These are phyloP conservation scores for Ephemerocybe angulata DNA, from an alignment of 768 basidiomycete species.

Conservation along the genomic window DNA sequence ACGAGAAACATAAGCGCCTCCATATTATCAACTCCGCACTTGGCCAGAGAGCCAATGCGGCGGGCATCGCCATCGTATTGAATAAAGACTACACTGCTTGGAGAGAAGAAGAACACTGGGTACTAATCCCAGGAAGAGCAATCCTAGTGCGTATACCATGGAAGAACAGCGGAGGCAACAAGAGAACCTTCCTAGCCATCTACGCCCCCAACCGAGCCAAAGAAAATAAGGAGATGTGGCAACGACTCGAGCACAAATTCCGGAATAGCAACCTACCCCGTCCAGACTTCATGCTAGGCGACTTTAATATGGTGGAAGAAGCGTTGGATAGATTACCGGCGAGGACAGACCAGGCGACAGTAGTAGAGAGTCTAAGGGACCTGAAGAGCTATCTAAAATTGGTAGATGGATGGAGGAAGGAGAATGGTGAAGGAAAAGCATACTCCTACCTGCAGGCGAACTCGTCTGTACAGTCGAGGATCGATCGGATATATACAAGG, in stretches of 20 bases:
- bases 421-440: constrained; percentile 13
- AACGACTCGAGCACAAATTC: constrained; percentile 7
- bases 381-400: constrained; percentile 20
- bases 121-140: constrained; percentile 28
- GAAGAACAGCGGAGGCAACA: constrained; percentile 11
- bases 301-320: constrained; percentile 42
- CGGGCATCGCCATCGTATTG: constrained; percentile 31
- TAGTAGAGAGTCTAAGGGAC: constrained; percentile 12
- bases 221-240: constrained; percentile 28
- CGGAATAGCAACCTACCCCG: constrained; percentile 1
- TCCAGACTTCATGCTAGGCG: constrained; percentile 35
- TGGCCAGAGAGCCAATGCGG: constrained; percentile 14
- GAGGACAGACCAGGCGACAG: neutral
- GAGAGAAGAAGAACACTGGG: neutral
- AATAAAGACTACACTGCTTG: constrained; percentile 24
- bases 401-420: constrained; percentile 29
- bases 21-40: constrained; percentile 16
- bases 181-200: constrained; percentile 24
- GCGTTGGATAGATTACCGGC: constrained; percentile 32
- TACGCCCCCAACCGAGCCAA: constrained; percentile 31
- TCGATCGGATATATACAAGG: constrained; percentile 35
- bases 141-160: constrained; percentile 12
- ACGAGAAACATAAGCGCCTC: neutral
- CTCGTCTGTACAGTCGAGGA: constrained; percentile 21
- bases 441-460: constrained; percentile 26